Evolutionary conservation across 2,329 filamentous ascomycete species (phyloP), one percentile per base, ranked within the genome.

Genomic region (Herpotrichia juniperi): DNA sequence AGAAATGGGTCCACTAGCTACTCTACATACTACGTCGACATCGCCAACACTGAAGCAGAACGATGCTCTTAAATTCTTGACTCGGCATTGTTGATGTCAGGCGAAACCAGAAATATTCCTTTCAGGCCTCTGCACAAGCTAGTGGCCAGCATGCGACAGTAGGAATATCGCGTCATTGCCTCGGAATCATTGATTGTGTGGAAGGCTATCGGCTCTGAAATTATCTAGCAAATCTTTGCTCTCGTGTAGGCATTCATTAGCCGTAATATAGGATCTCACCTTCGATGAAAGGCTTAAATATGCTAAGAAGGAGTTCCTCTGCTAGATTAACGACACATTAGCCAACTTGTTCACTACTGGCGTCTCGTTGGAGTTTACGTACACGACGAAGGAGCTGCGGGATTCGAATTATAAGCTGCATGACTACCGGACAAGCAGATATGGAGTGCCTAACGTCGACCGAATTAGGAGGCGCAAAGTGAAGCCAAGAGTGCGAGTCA

Each of bases 21-120:
- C 25, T 52, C 51, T 14, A 50, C 56, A 42, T 48, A 53, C 37
- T 53, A 46, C 11, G 35, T 39, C 9, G 50, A 48, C 26, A 42
- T 46, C 5, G 30, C 40, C 22, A 56, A 50, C 8, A 52, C 25
- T 1, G 19, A 42, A 12, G 46, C 53, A n/a, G 16, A 42, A 5
- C 21, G 35, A 5, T 24, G 16, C 8, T 58, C 52, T 17, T 56
- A 49, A 4, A 49, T 39, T 17, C n/a, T 44, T 10, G 56, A n/a
- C 10, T 26, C 4, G 1, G 50, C 46, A 4, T 16, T 10, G 17
- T 42, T 8, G 11, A 53, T 40, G 5, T 46, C 21, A 4, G 21
- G 10, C 12, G 42, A 49, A 26, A 51, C 47, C 2, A 46, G 44
- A 8, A 43, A 44, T 12, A 44, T 28, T 8, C 8, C 26, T 8